Evolutionary conservation across 257 asterid species (phyloP), one percentile per base, ranked within the genome.

Genomic region (Striga asiatica): DNA sequence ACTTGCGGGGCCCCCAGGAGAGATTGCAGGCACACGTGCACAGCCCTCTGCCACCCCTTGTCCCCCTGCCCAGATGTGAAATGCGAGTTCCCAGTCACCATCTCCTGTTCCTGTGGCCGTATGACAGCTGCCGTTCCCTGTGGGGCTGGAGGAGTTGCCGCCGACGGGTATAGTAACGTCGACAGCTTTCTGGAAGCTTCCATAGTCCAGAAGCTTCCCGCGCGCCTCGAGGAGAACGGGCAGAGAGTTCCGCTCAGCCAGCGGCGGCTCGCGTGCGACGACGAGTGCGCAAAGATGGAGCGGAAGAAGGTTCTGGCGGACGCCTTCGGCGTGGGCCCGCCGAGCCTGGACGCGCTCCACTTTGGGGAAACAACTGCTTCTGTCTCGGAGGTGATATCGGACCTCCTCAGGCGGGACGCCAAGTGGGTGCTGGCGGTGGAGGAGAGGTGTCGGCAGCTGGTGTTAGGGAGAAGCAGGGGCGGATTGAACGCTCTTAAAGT

Each of bases 1-100:
- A 64, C 93, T 1, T 92, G 99, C 60, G 95, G 99, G 56, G 97
- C 95, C 53, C 97, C 99, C 7, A 81, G 97, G 75, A 78, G 93
- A 51, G 99, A 88, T 69, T 88, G 95, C 71, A 78, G 94, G 69
- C 99, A 92, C 69, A 79, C 95, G 0, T 92, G 99, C 62, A 74
- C 75, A 10, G 58, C 97, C 62, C 82, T 77, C 5, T 92, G 99
- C 65, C 99, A 92, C 65, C 99, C 97, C 34, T 72, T 83, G 10
- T 27, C 72, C 22, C 60, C 79, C 21, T 92, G 99, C 60, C 98
- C 97, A 7, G 95, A 88, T 54, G 77, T 71, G 21, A 81, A 88
- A 71, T 92, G 99, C 47, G 99, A 84, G 70, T 74, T 82, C 60
- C 85, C 97, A 50, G 85, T 92, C 35, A 74, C 89, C 4, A 82